phyloP scores from a whole-genome alignment of 257 asterid genomes.

The Solanum paucissectum region DNA sequence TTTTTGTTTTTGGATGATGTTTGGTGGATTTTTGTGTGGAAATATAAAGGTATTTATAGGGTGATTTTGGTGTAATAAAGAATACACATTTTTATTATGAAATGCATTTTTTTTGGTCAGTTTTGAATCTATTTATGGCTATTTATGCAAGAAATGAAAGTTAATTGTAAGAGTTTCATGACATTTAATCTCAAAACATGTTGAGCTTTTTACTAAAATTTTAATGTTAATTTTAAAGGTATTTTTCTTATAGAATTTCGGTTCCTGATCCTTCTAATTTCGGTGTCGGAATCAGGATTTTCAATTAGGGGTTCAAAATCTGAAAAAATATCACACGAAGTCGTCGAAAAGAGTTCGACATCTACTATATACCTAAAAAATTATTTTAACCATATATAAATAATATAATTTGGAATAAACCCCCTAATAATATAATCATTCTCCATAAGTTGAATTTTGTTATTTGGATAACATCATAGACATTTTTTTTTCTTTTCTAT shows the following conservation, averaged over 20 bases:
- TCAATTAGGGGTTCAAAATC: no score
- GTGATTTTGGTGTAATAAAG: not conserved
- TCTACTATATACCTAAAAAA: no score
- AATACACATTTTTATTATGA: not conserved
- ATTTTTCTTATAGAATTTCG: not conserved
- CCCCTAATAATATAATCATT: no score
- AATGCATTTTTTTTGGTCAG: not conserved
- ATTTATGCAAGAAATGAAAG: not conserved
- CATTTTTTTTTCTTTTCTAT: not conserved
- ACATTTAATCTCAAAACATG: not conserved
- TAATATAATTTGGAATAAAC: no score
- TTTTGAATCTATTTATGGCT: not conserved
- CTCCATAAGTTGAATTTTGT: not conserved
- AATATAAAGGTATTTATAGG: not conserved
- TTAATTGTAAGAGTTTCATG: not conserved
- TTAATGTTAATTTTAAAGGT: not conserved
- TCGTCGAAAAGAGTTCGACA: no score
- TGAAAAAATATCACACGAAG: no score
- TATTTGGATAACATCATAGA: not conserved
- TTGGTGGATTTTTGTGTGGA: not conserved
- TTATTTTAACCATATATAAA: no score
- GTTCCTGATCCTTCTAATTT: not conserved
- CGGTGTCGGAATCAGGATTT: no score
- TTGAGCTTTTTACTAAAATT: not conserved
- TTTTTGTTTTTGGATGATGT: not conserved